phyloP scores from a whole-genome alignment of 1,284 basidiomycete genomes.

The Dichomitus squalens region DNA sequence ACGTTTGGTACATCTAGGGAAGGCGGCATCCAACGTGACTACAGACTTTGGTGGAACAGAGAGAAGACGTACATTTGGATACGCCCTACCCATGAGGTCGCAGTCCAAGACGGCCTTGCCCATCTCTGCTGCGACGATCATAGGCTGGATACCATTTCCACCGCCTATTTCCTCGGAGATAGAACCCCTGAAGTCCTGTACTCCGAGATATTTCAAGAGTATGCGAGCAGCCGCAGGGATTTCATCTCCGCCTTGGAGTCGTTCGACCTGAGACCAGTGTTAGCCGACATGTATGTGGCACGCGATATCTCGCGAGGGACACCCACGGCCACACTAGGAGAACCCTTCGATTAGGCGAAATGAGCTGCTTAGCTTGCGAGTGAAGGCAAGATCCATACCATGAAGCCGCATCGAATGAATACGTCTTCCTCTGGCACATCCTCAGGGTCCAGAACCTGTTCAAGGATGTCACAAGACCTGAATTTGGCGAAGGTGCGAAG shows the following conservation, averaged over 20 bases:
- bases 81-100: conserved; percentile 59
- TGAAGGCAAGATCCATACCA: conserved; percentile 28
- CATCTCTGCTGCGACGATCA: conserved; percentile 44
- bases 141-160: conserved; percentile 57
- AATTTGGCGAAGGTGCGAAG: neutral
- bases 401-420: conserved; percentile 40
- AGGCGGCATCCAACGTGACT: neutral
- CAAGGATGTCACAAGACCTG: neutral
- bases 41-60: neutral
- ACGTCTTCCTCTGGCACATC: conserved; percentile 28
- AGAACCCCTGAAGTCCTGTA: conserved; percentile 34
- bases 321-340: conserved; percentile 46
- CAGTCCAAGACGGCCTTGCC: conserved; percentile 33
- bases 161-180: conserved; percentile 60
- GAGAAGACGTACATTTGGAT: conserved; percentile 32
- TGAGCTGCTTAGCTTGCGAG: neutral
- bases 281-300: neutral
- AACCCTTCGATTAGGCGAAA: conserved; percentile 34
- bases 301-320: neutral
- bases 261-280: conserved; percentile 25
- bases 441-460: conserved; percentile 31
- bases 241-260: conserved; percentile 38
- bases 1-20: conserved; percentile 36
- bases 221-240: conserved; percentile 32
- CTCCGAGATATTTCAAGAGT: conserved; percentile 29